A percentile compares a stretch with the other conserved stretches of the same genome.
Evolutionary conservation across 2,329 filamentous ascomycete species (phyloP).

Genomic region (Fusarium metavorans): DNA sequence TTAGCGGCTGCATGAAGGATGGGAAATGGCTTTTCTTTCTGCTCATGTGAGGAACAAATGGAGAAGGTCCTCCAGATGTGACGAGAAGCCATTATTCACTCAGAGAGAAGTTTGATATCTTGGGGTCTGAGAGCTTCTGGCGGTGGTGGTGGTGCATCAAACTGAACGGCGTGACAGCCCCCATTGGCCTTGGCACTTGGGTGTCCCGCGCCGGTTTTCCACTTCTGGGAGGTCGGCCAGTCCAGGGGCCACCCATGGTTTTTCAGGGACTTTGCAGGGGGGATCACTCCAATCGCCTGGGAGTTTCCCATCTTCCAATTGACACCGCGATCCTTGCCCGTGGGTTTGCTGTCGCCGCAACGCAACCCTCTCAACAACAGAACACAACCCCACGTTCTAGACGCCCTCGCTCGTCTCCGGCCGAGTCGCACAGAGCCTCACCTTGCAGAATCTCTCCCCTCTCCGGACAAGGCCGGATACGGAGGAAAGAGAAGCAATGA

Average conservation of each 20-base stretch:
- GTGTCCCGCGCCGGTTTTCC: conserved; percentile 27
- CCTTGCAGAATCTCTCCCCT: not conserved
- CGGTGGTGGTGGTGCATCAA: not conserved
- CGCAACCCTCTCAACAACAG: conserved; percentile 8
- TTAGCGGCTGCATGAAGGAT: not conserved
- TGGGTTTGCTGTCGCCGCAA: conserved; percentile 1
- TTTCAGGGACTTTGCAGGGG: conserved; percentile 3
- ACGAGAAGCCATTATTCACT: conserved; percentile 21
- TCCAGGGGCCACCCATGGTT: conserved; percentile 17
- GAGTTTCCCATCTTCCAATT: conserved; percentile 23
- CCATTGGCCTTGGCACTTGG: not conserved
- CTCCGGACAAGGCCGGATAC: not conserved
- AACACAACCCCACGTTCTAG: conserved; percentile 31
- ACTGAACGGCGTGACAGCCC: not conserved
- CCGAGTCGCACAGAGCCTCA: conserved; percentile 24
- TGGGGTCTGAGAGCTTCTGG: not conserved
- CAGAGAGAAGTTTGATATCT: conserved; percentile 4
- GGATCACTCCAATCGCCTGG: conserved; percentile 18
- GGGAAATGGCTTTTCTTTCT: not conserved
- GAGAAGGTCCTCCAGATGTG: not conserved
- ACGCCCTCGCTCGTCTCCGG: conserved; percentile 32
- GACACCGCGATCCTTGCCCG: conserved; percentile 14
- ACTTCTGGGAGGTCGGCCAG: conserved; percentile 23
- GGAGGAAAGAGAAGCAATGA: conserved; percentile 6
- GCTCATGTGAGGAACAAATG: conserved; percentile 3